Conservation (phyloP, 2,329 filamentous ascomycete genomes). For the Xenoacremonium recifei region DNA sequence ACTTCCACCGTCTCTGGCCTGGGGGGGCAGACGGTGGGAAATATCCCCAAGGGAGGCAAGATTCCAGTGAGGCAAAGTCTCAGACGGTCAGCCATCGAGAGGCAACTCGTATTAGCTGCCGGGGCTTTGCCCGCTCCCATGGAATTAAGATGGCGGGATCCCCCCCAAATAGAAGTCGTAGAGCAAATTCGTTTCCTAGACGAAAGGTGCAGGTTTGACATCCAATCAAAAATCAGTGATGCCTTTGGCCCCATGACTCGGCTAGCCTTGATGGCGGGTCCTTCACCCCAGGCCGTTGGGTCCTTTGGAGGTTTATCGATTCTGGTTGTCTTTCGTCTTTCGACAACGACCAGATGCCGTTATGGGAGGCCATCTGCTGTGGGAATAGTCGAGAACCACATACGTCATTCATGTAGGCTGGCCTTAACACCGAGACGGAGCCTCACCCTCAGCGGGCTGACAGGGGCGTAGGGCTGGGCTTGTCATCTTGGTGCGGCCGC, state of each 20-base stretch:
- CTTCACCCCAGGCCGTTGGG: constrained; percentile 13
- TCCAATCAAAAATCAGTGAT: constrained; percentile 21
- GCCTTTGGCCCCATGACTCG: constrained; percentile 26
- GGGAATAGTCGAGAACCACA: constrained; percentile 3
- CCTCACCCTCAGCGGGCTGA: constrained; percentile 16
- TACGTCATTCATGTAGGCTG: constrained; percentile 21
- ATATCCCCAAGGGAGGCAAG: constrained; percentile 22
- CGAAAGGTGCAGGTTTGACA: constrained; percentile 21
- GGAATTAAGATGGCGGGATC: constrained; percentile 24
- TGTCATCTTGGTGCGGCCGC: neutral
- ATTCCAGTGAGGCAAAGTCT: constrained; percentile 18
- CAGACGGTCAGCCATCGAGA: constrained; percentile 21
- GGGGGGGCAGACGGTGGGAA: constrained; percentile 24
- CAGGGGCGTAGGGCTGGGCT: constrained; percentile 3
- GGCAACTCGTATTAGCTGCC: constrained; percentile 26
- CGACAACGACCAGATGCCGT: too few relatives aligned
- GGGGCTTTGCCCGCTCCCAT: constrained; percentile 26
- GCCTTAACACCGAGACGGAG: constrained; percentile 12
- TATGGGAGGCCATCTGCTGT: too few relatives aligned
- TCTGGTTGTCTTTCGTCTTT: constrained; percentile 10
- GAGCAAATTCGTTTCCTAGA: constrained; percentile 29
- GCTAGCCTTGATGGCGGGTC: constrained; percentile 24
- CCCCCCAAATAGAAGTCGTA: constrained; percentile 27
- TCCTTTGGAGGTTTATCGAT: constrained; percentile 3
- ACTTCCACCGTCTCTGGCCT: constrained; percentile 16